Conservation (phyloP, 139 green algal genomes). For the Coelastrella sp. region DNA sequence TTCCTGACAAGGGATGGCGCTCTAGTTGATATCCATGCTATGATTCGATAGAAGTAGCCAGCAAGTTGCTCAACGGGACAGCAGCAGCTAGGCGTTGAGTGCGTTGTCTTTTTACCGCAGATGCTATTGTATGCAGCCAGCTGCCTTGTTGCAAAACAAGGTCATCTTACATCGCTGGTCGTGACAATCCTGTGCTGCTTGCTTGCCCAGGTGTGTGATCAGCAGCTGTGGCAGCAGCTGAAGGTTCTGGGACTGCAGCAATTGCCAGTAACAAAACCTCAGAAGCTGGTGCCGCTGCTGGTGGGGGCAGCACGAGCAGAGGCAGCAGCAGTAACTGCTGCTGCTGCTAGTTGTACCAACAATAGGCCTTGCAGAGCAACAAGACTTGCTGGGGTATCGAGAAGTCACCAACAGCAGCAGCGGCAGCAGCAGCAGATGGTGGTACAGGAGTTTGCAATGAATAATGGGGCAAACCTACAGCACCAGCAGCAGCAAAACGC, state of each 20-base stretch:
- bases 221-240: background rate
- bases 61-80: too few relatives aligned
- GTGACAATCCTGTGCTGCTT: background rate
- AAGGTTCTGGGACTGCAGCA: background rate
- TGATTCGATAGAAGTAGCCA: too few relatives aligned
- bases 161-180: too few relatives aligned
- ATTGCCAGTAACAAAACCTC: background rate
- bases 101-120: too few relatives aligned
- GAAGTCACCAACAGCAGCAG: background rate
- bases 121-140: too few relatives aligned
- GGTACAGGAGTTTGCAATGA: too few relatives aligned
- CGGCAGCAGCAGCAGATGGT: conserved; percentile 6
- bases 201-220: background rate
- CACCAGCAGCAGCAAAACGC: background rate
- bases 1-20: too few relatives aligned
- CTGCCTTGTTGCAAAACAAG: too few relatives aligned
- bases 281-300: background rate
- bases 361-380: too few relatives aligned
- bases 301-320: background rate
- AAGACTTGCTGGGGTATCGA: too few relatives aligned
- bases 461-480: background rate
- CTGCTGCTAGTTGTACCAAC: background rate
- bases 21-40: too few relatives aligned
- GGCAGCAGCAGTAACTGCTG: background rate
- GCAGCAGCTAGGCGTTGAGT: too few relatives aligned